Percentiles rank a stretch among this genome's conserved stretches.
Evolutionary conservation across 208 protist genomes (phyloP).

Genomic region (Acanthamoeba comandoni): DNA sequence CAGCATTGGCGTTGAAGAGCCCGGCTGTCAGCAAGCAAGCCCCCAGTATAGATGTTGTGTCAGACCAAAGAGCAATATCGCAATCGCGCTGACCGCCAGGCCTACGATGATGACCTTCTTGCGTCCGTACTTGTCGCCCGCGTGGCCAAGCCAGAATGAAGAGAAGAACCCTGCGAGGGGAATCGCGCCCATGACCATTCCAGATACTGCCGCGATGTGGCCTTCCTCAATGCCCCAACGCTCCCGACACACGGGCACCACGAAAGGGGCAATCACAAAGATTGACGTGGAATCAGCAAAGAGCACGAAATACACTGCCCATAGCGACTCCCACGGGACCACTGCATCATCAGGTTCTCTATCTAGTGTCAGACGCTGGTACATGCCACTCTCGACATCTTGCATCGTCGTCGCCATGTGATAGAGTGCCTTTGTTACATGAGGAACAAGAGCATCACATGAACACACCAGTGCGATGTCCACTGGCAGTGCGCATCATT

Average conservation of each 20-base stretch:
- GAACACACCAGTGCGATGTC: too few species aligned
- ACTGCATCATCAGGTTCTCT: too few species aligned
- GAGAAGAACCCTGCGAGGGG: background rate
- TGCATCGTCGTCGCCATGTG: too few species aligned
- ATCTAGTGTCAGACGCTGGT: too few species aligned
- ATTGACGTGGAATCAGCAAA: too few species aligned
- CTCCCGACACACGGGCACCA: slow-evolving; percentile 30
- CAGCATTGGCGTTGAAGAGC: slow-evolving; percentile 41
- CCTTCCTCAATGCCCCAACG: slow-evolving; percentile 9
- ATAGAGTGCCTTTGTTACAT: too few species aligned
- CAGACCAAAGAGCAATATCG: slow-evolving; percentile 45
- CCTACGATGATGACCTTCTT: slow-evolving; percentile 14
- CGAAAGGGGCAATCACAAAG: too few species aligned
- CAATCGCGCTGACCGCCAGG: slow-evolving; percentile 18
- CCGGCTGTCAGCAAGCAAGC: background rate
- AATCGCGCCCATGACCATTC: slow-evolving; percentile 6
- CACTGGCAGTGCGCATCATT: too few species aligned
- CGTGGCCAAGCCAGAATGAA: slow-evolving; percentile 5
- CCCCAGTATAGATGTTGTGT: background rate
- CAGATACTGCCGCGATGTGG: slow-evolving; percentile 1
- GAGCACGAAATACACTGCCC: too few species aligned
- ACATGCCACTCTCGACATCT: too few species aligned
- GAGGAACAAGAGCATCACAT: too few species aligned
- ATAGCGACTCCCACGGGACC: too few species aligned
- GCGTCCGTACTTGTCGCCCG: slow-evolving; percentile 44